Evolutionary conservation across 2,329 filamentous ascomycete species (phyloP).

Genomic region (Monilinia fructicola): DNA sequence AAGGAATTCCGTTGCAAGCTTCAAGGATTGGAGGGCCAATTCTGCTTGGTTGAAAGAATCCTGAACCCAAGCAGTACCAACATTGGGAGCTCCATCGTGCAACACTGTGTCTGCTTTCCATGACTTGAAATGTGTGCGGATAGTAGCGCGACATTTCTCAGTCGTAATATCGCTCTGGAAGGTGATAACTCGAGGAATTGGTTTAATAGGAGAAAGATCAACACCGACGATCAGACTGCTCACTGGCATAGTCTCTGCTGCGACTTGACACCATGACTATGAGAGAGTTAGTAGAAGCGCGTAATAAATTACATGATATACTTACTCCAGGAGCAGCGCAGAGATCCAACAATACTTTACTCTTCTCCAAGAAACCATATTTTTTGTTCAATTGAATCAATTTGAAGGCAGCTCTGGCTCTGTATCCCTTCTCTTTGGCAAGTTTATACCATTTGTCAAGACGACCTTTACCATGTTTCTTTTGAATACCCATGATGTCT

Average conservation of each 20-base stretch:
- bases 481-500: slow-evolving; percentile 82
- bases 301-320: slow-evolving; percentile 31
- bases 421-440: slow-evolving; percentile 96
- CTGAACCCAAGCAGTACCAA: slow-evolving; percentile 96
- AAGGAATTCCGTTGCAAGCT: slow-evolving; percentile 91
- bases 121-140: slow-evolving; percentile 86
- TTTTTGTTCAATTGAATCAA: slow-evolving; percentile 98
- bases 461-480: slow-evolving; percentile 98
- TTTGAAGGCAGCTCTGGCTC: slow-evolving; percentile 95
- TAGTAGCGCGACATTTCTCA: slow-evolving; percentile 89
- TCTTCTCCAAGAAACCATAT: slow-evolving; percentile 96
- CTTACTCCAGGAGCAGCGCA: slow-evolving; percentile 90
- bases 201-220: slow-evolving; percentile 91
- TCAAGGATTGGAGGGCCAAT: slow-evolving; percentile 84
- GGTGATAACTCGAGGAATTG: slow-evolving; percentile 88
- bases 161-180: slow-evolving; percentile 99
- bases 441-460: slow-evolving; percentile 99
- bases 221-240: slow-evolving; percentile 91
- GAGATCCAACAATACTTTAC: slow-evolving; percentile 93
- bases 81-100: slow-evolving; percentile 96
- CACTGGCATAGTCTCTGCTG: slow-evolving; percentile 89
- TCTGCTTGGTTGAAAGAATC: slow-evolving; percentile 98
- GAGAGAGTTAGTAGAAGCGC: slow-evolving; percentile 29
- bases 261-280: slow-evolving; percentile 95
- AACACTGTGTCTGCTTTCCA: slow-evolving; percentile 96